Evolutionary conservation across 495 filamentous ascomycete genomes (phyloP), one percentile per base, ranked within the genome.

Genomic region (Talaromyces stipitatus): DNA sequence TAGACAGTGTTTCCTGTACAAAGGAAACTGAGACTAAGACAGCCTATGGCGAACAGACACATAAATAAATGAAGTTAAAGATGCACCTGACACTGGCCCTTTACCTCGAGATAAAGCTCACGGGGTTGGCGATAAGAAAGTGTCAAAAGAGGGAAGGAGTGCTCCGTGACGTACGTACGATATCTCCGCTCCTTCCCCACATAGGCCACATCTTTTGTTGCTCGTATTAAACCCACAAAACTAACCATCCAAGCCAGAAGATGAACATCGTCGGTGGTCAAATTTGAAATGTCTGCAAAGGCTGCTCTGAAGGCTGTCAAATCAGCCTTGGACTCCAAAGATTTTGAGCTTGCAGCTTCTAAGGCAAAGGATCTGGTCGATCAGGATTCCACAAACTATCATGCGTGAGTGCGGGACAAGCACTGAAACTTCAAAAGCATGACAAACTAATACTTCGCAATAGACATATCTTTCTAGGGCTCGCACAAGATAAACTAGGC

Each of bases 271-370:
- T 54, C 47, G 52, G 41, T 52, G 61, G 54, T 58, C 62, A 61
- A 60, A 58, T 63, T 30, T 52, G 65, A 53, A 12, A 81, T 86
- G 84, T 77, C 84, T 55, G 78, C 75, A 68, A 98, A 96, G 73
- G 79, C 87, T 55, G 79, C 85, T 60, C 77, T 97, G 56, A 97
- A 95, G 71, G 85, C 88, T 55, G 88, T 91, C 56, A 88, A 87
- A 65, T 78, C 84, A 48, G 86, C 88, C 53, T 75, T 96, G 57
- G 88, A 92, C 66, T 80, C 85, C 30, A 82, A 88, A 58, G 88
- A 95, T 62, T 97, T 85, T 75, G 81, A 83, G 61, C 80, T 82
- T 57, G 90, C 88, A 30, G 77, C 85, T 52, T 72, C 79, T 18
- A 83, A 89, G 62, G 84, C 86, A 16, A 79, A 85, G 61, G 78